These are phyloP conservation scores for Orbilia blumenaviensis DNA, from an alignment of 2,329 filamentous ascomycete species.

Conservation along the genomic window DNA sequence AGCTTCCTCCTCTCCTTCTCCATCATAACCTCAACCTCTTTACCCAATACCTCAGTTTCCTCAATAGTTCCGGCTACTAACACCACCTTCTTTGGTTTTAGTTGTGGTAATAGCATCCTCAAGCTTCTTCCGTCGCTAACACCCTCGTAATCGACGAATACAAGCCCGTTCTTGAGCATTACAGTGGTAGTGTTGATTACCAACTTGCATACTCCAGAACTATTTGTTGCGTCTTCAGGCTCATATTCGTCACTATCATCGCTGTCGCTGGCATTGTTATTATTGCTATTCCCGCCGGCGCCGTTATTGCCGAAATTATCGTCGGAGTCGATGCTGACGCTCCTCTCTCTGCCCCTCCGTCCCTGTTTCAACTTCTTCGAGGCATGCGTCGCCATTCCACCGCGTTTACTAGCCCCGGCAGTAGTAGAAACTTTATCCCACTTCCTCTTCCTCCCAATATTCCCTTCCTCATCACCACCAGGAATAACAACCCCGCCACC, in stretches of 20 bases:
- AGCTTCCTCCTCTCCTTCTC: constrained; percentile 28
- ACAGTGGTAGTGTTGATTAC: constrained; percentile 72
- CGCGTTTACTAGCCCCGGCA: neutral
- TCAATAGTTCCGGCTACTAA: constrained; percentile 81
- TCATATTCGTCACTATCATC: constrained; percentile 55
- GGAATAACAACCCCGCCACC: constrained; percentile 40
- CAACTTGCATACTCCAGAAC: constrained; percentile 77
- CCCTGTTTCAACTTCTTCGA: constrained; percentile 58
- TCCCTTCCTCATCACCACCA: constrained; percentile 28
- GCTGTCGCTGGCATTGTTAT: constrained; percentile 23
- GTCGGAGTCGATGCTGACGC: constrained; percentile 5
- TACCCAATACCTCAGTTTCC: constrained; percentile 80
- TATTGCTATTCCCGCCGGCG: no score
- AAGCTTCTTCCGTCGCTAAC: constrained; percentile 92
- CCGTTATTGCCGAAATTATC: constrained; percentile 13
- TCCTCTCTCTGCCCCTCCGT: constrained; percentile 20
- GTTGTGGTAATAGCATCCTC: constrained; percentile 92
- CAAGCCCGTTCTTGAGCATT: constrained; percentile 76
- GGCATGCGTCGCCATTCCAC: constrained; percentile 10
- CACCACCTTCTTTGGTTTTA: constrained; percentile 92
- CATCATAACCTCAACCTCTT: constrained; percentile 58
- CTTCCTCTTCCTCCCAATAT: constrained; percentile 87
- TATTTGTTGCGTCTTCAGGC: constrained; percentile 50
- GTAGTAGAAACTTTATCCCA: constrained; percentile 76
- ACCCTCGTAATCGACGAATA: constrained; percentile 89